Base-by-base conservation (phyloP, 345 rosid species). In the Ceriops zippeliana region DNA sequence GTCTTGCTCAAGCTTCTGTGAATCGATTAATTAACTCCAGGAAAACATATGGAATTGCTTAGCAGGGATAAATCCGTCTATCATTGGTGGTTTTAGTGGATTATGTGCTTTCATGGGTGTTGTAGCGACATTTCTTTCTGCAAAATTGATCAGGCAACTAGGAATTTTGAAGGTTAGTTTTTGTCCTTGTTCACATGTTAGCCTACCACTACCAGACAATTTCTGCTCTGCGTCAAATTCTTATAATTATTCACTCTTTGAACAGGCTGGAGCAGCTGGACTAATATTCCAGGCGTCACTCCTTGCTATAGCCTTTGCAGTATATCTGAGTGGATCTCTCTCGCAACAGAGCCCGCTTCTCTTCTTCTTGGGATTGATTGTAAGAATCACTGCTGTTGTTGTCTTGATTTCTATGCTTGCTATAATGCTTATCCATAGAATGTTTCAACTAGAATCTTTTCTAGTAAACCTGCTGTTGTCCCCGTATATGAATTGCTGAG, bases 221-320 rank as follows among this genome's bases (percentile, higher is more conserved):
- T 37, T 69, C 58, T 2, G 26, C 24, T 65, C 17, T 20, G 0
- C 28, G 2, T 3, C 70, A 72, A 26, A 57, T 61, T 62, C 67
- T 68, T 35, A 69, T 46, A 52, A 46, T 32, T 58, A 22, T 54
- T 46, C 63, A 71, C n/a, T 34, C 11, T 56, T 62, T 73, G 28
- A 74, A n/a, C 89, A 93, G 98, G 98, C 97, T 1, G 97, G 97
- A 74, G 98, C 98, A 38, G 85, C 82, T 71, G 97, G 97, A 68
- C 79, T 93, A 70, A 63, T 86, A 61, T 77, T 89, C 83, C 98
- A 90, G 81, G 96, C 98, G 74, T 85, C 87, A 63, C 87, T 93
- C 72, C 96, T 93, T 30, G 73, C 82, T 60, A 58, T 84, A 37
- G 96, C 97, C 51, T 97, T 89, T 63, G 86, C 86, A 52, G 88